These are phyloP conservation scores for Podila epigama DNA, from an alignment of 192 early-diverging fungal genomes.

Conservation along the genomic window DNA sequence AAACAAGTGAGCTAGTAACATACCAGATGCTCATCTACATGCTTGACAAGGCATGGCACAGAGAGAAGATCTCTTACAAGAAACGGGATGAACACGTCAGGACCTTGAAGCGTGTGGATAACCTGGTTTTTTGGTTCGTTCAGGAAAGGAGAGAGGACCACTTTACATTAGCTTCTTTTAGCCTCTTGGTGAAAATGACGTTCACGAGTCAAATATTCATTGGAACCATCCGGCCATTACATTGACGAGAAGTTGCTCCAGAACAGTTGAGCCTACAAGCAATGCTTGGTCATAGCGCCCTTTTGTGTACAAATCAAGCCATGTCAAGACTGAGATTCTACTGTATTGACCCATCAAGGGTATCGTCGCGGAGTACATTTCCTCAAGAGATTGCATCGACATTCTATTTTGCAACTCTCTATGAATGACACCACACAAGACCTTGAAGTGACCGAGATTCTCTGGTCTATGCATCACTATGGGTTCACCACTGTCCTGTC, in stretches of 20 bases:
- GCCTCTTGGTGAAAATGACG: no score
- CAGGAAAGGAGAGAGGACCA: background rate
- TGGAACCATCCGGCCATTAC: no score
- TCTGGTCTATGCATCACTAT: no score
- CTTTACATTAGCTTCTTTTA: no score
- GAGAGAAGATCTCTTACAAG: constrained; percentile 22
- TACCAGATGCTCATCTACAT: constrained; percentile 21
- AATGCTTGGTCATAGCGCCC: constrained; percentile 26
- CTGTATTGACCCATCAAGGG: constrained; percentile 4
- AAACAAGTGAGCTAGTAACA: no score
- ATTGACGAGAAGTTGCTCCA: constrained; percentile 37
- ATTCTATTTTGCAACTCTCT: no score
- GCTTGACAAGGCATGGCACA: constrained; percentile 19
- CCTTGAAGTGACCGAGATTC: no score
- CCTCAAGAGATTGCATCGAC: background rate
- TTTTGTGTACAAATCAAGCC: constrained; percentile 14
- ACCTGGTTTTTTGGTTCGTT: background rate
- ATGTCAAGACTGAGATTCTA: constrained; percentile 4
- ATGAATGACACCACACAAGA: no score
- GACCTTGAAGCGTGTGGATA: constrained; percentile 19
- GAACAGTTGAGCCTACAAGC: constrained; percentile 36
- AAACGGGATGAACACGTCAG: constrained; percentile 32
- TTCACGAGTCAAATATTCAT: no score
- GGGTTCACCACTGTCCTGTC: no score
- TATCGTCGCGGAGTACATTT: constrained; percentile 5